Percentiles rank a stretch among this genome's conserved stretches.
Conservation (phyloP, 2,329 filamentous ascomycete genomes). For the Claviceps sorghi region DNA sequence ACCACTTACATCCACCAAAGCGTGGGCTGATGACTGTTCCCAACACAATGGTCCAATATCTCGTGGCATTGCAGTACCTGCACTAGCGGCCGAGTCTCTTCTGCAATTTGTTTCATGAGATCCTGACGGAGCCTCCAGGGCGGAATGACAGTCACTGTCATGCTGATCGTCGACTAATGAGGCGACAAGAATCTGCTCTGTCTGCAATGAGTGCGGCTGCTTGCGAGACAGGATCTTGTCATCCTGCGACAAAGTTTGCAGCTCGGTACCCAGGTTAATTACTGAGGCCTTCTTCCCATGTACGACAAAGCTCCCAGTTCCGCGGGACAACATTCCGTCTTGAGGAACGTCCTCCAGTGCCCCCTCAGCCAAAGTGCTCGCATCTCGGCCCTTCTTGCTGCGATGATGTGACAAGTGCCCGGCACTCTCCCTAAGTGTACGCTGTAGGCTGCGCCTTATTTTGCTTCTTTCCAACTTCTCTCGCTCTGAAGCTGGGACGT, state of each 20-base stretch:
- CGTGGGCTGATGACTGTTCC: slow-evolving; percentile 41
- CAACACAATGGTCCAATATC: slow-evolving; percentile 50
- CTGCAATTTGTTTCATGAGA: slow-evolving; percentile 31
- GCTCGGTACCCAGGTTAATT: slow-evolving; percentile 88
- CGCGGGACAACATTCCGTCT: slow-evolving; percentile 60
- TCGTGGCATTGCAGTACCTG: slow-evolving; percentile 50
- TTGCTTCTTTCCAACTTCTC: slow-evolving; percentile 47
- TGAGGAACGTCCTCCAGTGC: slow-evolving; percentile 25
- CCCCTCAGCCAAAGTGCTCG: slow-evolving; percentile 8
- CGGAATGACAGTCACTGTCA: slow-evolving; percentile 38
- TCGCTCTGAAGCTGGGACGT: slow-evolving; percentile 24
- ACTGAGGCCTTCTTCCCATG: slow-evolving; percentile 97
- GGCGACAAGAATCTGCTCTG: slow-evolving; percentile 19
- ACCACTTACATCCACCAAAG: slow-evolving; percentile 26
- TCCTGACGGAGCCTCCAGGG: slow-evolving; percentile 30
- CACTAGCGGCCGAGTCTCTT: slow-evolving; percentile 47
- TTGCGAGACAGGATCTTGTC: slow-evolving; percentile 55
- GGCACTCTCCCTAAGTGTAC: slow-evolving; percentile 71
- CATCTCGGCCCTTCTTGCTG: slow-evolving; percentile 61
- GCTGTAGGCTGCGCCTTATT: slow-evolving; percentile 74
- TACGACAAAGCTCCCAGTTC: slow-evolving; percentile 80
- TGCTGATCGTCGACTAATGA: slow-evolving; percentile 20
- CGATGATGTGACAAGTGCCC: slow-evolving; percentile 52
- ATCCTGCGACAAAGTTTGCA: slow-evolving; percentile 62
- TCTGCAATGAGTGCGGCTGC: slow-evolving; percentile 20